Percentiles rank a stretch among this genome's conserved stretches.
These are phyloP conservation scores for Magnaporthales sp. DNA, from an alignment of 2,329 filamentous ascomycete species.

Conservation along the genomic window DNA sequence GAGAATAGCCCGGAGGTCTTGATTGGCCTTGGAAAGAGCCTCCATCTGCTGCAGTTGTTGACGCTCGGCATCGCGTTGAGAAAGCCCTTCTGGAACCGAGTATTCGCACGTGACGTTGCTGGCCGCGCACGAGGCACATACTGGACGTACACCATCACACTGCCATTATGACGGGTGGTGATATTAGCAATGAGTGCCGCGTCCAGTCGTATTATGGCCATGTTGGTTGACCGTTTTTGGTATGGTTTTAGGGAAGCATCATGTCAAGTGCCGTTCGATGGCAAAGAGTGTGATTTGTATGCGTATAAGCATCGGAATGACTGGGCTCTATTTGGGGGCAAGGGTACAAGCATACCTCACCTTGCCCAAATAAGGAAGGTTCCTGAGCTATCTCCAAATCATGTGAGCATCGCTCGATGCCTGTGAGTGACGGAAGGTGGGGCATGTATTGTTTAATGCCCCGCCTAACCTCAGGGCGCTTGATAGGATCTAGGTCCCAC, in stretches of 20 bases:
- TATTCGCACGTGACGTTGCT: background rate
- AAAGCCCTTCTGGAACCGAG: conserved; percentile 6
- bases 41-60: background rate
- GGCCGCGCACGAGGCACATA: conserved; percentile 4
- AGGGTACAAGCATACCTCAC: background rate
- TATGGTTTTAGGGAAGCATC: background rate
- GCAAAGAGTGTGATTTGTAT: no score
- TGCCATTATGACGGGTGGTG: background rate
- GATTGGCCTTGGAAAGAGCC: background rate
- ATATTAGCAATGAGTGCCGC: background rate
- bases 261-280: no score
- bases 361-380: background rate
- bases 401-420: background rate
- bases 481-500: background rate
- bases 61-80: conserved; percentile 4
- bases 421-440: background rate
- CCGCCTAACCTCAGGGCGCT: no score
- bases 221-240: background rate
- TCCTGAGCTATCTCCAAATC: background rate
- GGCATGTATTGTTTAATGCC: background rate
- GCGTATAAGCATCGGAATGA: no score
- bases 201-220: background rate
- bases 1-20: conserved; percentile 3
- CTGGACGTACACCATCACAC: conserved; percentile 7
- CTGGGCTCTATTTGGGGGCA: no score